These are phyloP conservation scores for Aethionema arabicum DNA, from an alignment of 345 rosid genomes.

Conservation along the genomic window DNA sequence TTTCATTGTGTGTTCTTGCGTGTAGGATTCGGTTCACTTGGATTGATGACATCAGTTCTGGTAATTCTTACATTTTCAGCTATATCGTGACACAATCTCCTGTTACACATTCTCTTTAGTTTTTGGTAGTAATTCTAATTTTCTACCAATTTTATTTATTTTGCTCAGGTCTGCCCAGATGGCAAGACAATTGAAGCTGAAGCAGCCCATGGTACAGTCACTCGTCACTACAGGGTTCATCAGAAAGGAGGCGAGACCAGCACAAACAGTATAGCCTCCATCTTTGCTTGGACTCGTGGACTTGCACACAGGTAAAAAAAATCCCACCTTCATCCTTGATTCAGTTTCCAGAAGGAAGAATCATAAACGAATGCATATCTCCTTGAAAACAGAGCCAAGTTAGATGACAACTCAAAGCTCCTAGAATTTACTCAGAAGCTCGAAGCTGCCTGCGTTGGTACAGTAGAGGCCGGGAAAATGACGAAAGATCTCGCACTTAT, in stretches of 20 bases:
- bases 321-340: not conserved
- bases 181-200: slow-evolving; percentile 99
- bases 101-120: slow-evolving; percentile 15
- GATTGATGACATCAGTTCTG: slow-evolving; percentile 98
- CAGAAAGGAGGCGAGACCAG: slow-evolving; percentile 99
- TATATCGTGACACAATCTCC: not conserved
- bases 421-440: slow-evolving; percentile 85
- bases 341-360: not conserved
- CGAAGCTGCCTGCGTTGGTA: slow-evolving; percentile 85
- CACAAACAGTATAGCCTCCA: slow-evolving; percentile 98
- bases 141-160: slow-evolving; percentile 23
- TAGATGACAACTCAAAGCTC: slow-evolving; percentile 78
- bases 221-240: slow-evolving; percentile 94
- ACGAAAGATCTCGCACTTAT: slow-evolving; percentile 97
- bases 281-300: slow-evolving; percentile 97
- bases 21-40: slow-evolving; percentile 96
- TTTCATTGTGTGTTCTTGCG: not conserved
- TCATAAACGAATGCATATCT: slow-evolving; percentile 1
- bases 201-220: slow-evolving; percentile 98
- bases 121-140: not conserved
- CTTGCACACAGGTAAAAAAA: slow-evolving; percentile 84
- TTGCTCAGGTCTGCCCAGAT: slow-evolving; percentile 87
- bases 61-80: slow-evolving; percentile 36
- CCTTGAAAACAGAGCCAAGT: slow-evolving; percentile 70
- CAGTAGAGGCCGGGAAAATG: slow-evolving; percentile 97